Conservation (phyloP, 78 protist genomes). For the Polysphondylium violaceum region DNA sequence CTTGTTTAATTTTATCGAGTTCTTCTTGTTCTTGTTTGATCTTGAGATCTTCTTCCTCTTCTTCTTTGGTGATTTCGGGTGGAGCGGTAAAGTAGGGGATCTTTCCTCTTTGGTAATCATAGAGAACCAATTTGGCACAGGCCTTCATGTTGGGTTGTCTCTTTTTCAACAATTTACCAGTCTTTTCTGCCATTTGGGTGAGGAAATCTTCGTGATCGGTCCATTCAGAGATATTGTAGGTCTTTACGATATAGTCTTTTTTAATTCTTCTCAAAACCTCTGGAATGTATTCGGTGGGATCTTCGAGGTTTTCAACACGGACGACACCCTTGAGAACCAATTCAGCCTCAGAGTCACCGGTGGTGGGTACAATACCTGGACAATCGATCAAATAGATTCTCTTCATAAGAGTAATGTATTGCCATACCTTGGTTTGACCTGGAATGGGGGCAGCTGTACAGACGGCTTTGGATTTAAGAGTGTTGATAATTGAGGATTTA, state of each 20-base stretch:
- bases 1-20: not conserved
- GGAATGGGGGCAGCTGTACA: conserved; percentile 99
- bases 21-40: not conserved
- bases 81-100: conserved; percentile 96
- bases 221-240: conserved; percentile 92
- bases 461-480: conserved; percentile 90
- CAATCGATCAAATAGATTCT: conserved; percentile 98
- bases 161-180: conserved; percentile 84
- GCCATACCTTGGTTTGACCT: conserved; percentile 99
- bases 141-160: conserved; percentile 93
- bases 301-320: conserved; percentile 93
- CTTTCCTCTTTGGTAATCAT: conserved; percentile 96
- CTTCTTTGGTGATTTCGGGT: conserved; percentile 54
- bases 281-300: conserved; percentile 86
- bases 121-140: conserved; percentile 92
- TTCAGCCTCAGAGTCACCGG: conserved; percentile 91
- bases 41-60: not conserved
- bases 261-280: conserved; percentile 90
- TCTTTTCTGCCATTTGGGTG: conserved; percentile 71
- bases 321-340: conserved; percentile 94
- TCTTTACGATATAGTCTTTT: conserved; percentile 85
- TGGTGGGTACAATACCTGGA: conserved; percentile 97
- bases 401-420: conserved; percentile 97
- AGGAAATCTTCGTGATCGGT: conserved; percentile 91
- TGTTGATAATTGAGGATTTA: conserved; percentile 98